Base-by-base conservation (phyloP, 2,329 filamentous ascomycete genomes). In the Fusarium udum region DNA sequence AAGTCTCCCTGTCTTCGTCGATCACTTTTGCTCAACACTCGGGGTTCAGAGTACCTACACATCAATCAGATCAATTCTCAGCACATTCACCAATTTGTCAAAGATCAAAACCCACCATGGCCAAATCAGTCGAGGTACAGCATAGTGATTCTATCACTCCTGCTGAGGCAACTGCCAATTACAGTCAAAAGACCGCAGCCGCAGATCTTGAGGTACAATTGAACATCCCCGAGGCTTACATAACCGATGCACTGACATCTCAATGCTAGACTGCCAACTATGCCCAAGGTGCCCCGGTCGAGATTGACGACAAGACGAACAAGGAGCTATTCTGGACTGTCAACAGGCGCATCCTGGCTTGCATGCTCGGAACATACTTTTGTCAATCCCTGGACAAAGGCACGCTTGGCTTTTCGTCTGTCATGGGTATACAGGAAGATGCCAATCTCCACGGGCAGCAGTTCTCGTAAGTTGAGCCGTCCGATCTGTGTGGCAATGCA, bases 151-250 rank as follows among this genome's bases (percentile, higher is more conserved):
- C 12, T 4, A 48, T 48, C 45, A 48, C 45, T 31, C 45, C 45
- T 31, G 45, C 28, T n/a, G 45, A 48, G 20, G 4, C 6, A 48
- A 31, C 45, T n/a, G 20, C 3, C 4, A 3, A n/a, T 3, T 31
- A 48, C 6, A 3, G 6, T 11, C 45, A 48, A 28, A 48, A 48
- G 9, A 4, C 45, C 4, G 45, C 45, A 12, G 3, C 45, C 6
- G 45, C 45, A n/a, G 45, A 48, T 31, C 45, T 48, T n/a, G 45
- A 48, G 45, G 45, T 48, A 48, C 28, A 15, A 14, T 31, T 3
- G 3, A 22, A n/a, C 3, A 6, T 31, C 4, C 14, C 20, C 14
- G 2, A 31, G 6, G 1, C 28, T 31, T 8, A 14, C 24, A 2
- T 6, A 18, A 4, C 12, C 7, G 18, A 45, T 12, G 14, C 16